Base-by-base conservation (phyloP, 805 yeast species). In the Clavispora phyllophila region DNA sequence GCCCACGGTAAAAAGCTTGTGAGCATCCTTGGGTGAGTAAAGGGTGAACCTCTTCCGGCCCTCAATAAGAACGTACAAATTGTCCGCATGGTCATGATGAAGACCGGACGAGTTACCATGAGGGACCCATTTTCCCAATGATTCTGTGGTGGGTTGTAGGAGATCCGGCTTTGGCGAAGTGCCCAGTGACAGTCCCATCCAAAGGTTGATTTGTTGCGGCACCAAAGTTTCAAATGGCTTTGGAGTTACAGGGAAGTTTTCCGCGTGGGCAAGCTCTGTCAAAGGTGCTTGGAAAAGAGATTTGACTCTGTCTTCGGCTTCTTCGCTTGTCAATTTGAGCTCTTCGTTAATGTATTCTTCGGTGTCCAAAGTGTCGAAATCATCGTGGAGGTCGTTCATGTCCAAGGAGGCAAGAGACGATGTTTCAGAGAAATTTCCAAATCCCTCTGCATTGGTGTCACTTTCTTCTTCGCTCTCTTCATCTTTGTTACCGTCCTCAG, bases 11-110 rank as follows among this genome's bases (percentile, higher is more conserved):
- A 73, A 72, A 57, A 84, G 61, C 44, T 72, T 72, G 2, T 58
- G 58, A 0, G 83, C 87, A 53, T 79, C 85, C 20, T 65, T 63
- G 1, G 93, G 91, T 5, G 82, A 67, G 54, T 73, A 82, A 5
- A 84, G 52, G 0, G 90, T 83, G 58, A 84, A 84, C 46, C 89
- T 57, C 53, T 84, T 84, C 7, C 51, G 55, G 0, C 91, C 93
- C 22, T 70, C 61, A 1, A 79, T 55, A 1, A 84, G 76, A 4
- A 84, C 67, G 56, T 84, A 84, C 27, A 84, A 62, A 53, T 84
- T 84, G 55, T 84, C 90, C 1, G 90, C 87, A 60, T 84, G 90
- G 57, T 84, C 91, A 57, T 84, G 91, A 52, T 84, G 91, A 10
- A 84, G 62, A 0, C 91, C 91, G 1, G 89, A 81, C 0, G 88